Percentiles rank a stretch among this genome's conserved stretches.
phyloP scores from a whole-genome alignment of 1,139 yeast species.

The Diutina scorzettiae region DNA sequence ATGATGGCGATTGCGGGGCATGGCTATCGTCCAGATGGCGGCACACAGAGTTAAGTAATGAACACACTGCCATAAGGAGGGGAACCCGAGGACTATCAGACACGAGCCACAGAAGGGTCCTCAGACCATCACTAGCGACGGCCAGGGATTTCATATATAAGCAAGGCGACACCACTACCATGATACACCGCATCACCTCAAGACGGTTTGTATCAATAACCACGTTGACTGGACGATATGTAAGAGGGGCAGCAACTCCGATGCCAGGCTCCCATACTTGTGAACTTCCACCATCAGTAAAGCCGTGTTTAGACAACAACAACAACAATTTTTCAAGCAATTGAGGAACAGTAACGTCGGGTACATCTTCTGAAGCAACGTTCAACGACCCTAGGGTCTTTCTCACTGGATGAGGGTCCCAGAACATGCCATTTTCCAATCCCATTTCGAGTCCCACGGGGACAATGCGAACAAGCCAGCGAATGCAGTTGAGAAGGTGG shows the following conservation, averaged over 20 bases:
- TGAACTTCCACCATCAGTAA: constrained; percentile 4
- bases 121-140: constrained; percentile 40
- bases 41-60: constrained; percentile 52
- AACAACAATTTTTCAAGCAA: neutral
- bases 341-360: neutral
- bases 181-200: constrained; percentile 51
- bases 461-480: constrained; percentile 3
- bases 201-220: constrained; percentile 53
- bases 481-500: neutral
- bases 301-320: neutral
- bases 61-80: constrained; percentile 47
- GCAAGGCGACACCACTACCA: constrained; percentile 53
- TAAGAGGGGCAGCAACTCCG: constrained; percentile 21
- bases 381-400: neutral
- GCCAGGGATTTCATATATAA: constrained; percentile 40
- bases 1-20: constrained; percentile 24
- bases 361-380: neutral
- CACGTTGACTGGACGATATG: constrained; percentile 31
- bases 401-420: neutral
- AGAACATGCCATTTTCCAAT: neutral
- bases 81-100: constrained; percentile 37
- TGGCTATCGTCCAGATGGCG: constrained; percentile 20
- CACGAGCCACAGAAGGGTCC: constrained; percentile 48
- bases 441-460: neutral
- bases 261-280: constrained; percentile 70